Base-by-base conservation (phyloP, 768 basidiomycete species). In the Cyathus striatus region DNA sequence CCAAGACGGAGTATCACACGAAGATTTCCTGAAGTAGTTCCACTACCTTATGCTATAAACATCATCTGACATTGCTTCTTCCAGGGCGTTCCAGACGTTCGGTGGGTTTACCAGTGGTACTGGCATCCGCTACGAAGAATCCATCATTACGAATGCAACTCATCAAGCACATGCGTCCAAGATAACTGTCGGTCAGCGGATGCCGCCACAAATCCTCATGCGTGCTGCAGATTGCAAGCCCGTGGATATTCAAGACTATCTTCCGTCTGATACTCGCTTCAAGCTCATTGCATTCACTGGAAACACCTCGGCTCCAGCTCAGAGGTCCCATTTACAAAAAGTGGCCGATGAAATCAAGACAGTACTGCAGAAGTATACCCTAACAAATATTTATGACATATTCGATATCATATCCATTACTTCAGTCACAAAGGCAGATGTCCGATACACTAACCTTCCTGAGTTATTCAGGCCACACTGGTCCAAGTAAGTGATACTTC, bases 271-370 rank as follows among this genome's bases (percentile, higher is more conserved):
- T 50, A 64, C 66, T 1, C 68, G 73, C 4, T 81, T 80, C 68
- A 76, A 79, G 46, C 38, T 82, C 9, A 55, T 83, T 16, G 51
- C 79, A 16, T 82, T 83, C 47, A 58, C 66, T 0, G 81, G 81
- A 4, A 66, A 77, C 47, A 57, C 64, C 1, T 54, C 57, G 10
- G 49, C 66, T 12, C 37, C 54, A 6, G 30, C 27, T 3, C 69
- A 69, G 43, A 54, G 49, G 3, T 42, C 38, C 9, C 63, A 55
- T 44, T 41, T 74, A 4, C 40, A 60, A 6, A 35, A 34, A 6
- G 51, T 72, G n/a, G 66, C 69, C 0, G 46, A 53, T 24, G 57
- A 63, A 37, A 35, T 77, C 42, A 55, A 54, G 27, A 41, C 52
- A 3, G 59, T 70, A 9, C 44, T 72, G 39, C 51, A 37, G 34